Conservation (phyloP, 2,329 filamentous ascomycete species). For the Arachnomyces sp. region DNA sequence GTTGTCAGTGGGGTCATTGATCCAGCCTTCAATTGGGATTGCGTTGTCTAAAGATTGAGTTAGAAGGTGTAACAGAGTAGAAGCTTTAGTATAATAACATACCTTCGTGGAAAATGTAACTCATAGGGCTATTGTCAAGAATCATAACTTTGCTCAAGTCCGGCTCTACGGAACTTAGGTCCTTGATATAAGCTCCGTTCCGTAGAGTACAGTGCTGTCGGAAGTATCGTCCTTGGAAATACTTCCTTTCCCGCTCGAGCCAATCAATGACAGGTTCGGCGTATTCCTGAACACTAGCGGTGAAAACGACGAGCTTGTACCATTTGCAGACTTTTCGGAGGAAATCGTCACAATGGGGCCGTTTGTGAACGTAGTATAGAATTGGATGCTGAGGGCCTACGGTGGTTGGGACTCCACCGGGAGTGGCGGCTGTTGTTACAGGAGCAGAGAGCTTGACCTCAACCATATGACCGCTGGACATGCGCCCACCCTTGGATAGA, state of each 20-base stretch:
- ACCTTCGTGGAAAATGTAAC: slow-evolving; percentile 99
- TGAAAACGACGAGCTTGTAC: slow-evolving; percentile 97
- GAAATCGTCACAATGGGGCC: slow-evolving; percentile 94
- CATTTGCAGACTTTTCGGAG: slow-evolving; percentile 90
- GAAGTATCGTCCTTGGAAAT: slow-evolving; percentile 89
- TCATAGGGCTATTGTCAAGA: slow-evolving; percentile 94
- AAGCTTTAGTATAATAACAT: slow-evolving; percentile 21
- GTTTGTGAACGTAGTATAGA: slow-evolving; percentile 96
- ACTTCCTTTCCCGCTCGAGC: slow-evolving; percentile 94
- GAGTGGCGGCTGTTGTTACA: slow-evolving; percentile 28
- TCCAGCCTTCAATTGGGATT: slow-evolving; percentile 98
- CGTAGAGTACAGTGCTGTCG: slow-evolving; percentile 93
- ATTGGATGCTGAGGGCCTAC: slow-evolving; percentile 83
- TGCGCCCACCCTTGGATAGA: slow-evolving; percentile 90
- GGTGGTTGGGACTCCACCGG: slow-evolving; percentile 51
- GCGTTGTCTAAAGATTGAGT: slow-evolving; percentile 66
- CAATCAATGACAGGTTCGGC: slow-evolving; percentile 98
- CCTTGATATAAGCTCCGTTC: slow-evolving; percentile 96
- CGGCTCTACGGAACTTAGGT: slow-evolving; percentile 89
- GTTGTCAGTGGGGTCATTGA: slow-evolving; percentile 94
- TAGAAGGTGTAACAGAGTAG: slow-evolving; percentile 5
- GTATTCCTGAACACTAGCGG: slow-evolving; percentile 95
- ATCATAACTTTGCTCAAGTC: slow-evolving; percentile 98
- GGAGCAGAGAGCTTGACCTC: slow-evolving; percentile 67
- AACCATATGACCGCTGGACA: slow-evolving; percentile 97